phyloP scores from a whole-genome alignment of 176 grass and related monocot genomes.

The Oryza glaberrima region DNA sequence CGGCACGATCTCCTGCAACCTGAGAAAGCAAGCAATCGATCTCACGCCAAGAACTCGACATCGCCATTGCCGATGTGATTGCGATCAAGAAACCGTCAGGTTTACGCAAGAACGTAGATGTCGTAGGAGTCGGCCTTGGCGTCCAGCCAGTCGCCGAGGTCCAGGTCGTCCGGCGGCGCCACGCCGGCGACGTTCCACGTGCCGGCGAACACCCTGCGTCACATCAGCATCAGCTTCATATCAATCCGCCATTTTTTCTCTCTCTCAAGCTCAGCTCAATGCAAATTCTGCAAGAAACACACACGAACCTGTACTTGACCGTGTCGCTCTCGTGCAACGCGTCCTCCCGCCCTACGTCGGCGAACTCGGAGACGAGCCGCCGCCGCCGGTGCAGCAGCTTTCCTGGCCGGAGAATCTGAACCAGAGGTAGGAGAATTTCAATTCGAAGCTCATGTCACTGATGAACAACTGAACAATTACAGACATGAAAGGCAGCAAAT shows the following conservation, averaged over 20 bases:
- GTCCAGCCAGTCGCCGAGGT: slow-evolving; percentile 85
- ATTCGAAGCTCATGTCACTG: background rate
- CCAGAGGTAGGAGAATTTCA: background rate
- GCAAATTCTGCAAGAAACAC: background rate
- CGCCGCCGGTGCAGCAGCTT: slow-evolving; percentile 33
- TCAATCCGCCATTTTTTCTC: background rate
- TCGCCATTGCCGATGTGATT: background rate
- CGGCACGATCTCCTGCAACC: slow-evolving; percentile 87
- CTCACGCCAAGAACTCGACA: background rate
- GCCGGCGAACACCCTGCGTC: slow-evolving; percentile 66
- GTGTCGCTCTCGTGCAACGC: slow-evolving; percentile 30
- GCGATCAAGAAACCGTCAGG: background rate
- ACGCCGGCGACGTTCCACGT: slow-evolving; percentile 88
- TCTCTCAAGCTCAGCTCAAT: background rate
- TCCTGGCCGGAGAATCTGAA: slow-evolving; percentile 58
- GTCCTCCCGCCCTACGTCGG: slow-evolving; percentile 19
- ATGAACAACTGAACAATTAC: background rate
- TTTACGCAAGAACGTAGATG: slow-evolving; percentile 92
- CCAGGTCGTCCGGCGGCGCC: slow-evolving; percentile 52
- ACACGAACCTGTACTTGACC: slow-evolving; percentile 62
- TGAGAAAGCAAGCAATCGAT: slow-evolving; percentile 8
- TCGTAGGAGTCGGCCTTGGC: slow-evolving; percentile 53
- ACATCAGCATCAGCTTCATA: background rate
- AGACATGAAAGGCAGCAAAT: background rate
- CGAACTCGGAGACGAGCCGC: slow-evolving; percentile 45